Percentiles rank a stretch among this genome's conserved stretches.
Conservation (phyloP, 257 asterid genomes). For the Solanum chmielewskii region DNA sequence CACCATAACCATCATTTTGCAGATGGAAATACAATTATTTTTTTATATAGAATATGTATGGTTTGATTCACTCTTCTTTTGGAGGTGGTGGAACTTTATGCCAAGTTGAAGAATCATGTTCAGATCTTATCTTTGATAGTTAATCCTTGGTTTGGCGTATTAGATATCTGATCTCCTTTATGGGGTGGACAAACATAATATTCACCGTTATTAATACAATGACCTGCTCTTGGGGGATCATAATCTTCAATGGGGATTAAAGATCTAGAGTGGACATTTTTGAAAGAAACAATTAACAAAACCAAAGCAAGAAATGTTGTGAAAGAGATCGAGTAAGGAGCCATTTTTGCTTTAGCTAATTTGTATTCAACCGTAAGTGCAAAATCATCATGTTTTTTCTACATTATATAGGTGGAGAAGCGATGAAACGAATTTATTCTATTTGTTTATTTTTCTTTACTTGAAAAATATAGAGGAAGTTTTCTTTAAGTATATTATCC, state of each 20-base stretch:
- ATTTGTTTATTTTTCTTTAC: too few species aligned
- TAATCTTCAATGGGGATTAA: not conserved
- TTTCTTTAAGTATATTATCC: too few species aligned
- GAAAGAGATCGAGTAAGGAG: not conserved
- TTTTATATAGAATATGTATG: not conserved
- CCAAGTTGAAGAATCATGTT: not conserved
- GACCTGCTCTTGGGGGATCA: not conserved
- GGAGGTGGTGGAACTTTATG: not conserved
- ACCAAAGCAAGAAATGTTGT: not conserved
- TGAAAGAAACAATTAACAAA: not conserved
- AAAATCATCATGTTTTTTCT: not conserved
- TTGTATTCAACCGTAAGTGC: not conserved
- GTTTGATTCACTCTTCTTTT: not conserved
- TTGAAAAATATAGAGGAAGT: too few species aligned
- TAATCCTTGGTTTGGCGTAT: fast-evolving
- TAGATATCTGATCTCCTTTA: too few species aligned
- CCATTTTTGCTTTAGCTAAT: not conserved
- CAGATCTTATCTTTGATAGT: not conserved
- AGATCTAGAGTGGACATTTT: not conserved
- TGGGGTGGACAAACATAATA: not conserved
- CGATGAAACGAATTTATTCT: not conserved
- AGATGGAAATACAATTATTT: not conserved
- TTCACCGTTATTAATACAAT: not conserved
- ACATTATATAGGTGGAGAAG: not conserved
- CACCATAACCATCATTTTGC: not conserved